phyloP scores from a whole-genome alignment of 2,329 filamentous ascomycete genomes.

The Sporothrix brasiliensis region DNA sequence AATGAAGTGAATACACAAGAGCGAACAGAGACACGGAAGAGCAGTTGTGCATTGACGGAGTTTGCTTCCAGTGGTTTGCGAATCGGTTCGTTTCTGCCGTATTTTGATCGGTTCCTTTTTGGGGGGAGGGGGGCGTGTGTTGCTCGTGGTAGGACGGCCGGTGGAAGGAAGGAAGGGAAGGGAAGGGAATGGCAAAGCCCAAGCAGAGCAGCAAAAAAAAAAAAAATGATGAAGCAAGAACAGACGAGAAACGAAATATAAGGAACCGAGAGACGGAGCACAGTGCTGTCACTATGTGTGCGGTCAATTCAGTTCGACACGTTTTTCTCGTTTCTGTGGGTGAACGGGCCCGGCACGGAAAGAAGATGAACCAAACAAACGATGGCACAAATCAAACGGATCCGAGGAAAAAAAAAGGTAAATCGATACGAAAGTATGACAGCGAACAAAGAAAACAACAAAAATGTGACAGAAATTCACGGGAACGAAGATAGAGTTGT shows the following conservation, averaged over 20 bases:
- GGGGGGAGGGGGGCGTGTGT: background rate
- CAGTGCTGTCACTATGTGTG: background rate
- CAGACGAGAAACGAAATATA: conserved; percentile 6
- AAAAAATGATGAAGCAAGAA: background rate
- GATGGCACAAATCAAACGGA: conserved; percentile 32
- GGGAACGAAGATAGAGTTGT: background rate
- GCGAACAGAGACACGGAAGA: conserved; percentile 23
- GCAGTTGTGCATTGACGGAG: conserved; percentile 16
- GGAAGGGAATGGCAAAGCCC: background rate
- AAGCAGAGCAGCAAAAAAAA: background rate
- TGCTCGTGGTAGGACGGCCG: conserved; percentile 22
- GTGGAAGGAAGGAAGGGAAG: background rate
- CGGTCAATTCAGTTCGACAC: background rate
- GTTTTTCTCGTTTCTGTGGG: conserved; percentile 9
- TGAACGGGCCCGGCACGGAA: conserved; percentile 31
- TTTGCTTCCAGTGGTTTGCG: conserved; percentile 7
- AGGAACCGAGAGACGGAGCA: conserved; percentile 23
- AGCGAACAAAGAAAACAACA: background rate
- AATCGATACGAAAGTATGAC: background rate
- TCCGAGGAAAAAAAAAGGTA: background rate
- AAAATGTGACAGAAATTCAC: background rate
- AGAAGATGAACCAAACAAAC: conserved; percentile 32
- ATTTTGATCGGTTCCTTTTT: background rate
- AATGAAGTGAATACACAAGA: conserved; percentile 11
- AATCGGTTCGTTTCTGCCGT: background rate